phyloP scores from a whole-genome alignment of 2,329 filamentous ascomycete genomes.

The Fusarium sublunatum region DNA sequence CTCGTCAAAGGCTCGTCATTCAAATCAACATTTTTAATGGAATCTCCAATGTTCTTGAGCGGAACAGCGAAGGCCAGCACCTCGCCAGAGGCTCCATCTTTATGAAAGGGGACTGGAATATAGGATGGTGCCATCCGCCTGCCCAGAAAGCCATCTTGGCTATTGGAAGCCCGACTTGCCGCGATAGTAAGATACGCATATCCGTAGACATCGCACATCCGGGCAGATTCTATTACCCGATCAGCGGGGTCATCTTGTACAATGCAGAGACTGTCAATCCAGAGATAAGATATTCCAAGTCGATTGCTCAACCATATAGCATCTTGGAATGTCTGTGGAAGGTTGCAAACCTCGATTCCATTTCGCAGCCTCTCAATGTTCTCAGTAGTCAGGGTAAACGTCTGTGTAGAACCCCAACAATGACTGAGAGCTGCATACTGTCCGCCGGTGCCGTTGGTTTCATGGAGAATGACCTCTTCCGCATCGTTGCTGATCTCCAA shows the following conservation, averaged over 20 bases:
- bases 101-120: too few species aligned
- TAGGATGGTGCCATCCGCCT: too few species aligned
- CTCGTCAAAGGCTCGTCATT: too few species aligned
- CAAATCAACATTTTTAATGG: too few species aligned
- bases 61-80: too few species aligned
- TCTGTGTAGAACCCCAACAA: conserved; percentile 2
- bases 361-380: too few species aligned
- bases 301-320: background rate
- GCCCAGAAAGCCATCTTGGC: background rate
- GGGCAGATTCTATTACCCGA: background rate
- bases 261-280: conserved; percentile 7
- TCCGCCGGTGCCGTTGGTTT: background rate
- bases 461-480: background rate
- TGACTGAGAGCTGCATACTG: conserved; percentile 3
- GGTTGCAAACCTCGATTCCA: too few species aligned
- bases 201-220: conserved; percentile 1
- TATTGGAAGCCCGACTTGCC: background rate
- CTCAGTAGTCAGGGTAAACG: background rate
- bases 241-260: conserved; percentile 2
- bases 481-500: too few species aligned
- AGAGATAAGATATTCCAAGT: conserved; percentile 1
- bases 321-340: too few species aligned
- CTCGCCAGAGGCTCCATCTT: too few species aligned
- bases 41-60: too few species aligned
- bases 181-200: conserved; percentile 2